Evolutionary conservation across 192 early-diverging fungal genomes (phyloP).

Genomic region (Backusella psychrophila): DNA sequence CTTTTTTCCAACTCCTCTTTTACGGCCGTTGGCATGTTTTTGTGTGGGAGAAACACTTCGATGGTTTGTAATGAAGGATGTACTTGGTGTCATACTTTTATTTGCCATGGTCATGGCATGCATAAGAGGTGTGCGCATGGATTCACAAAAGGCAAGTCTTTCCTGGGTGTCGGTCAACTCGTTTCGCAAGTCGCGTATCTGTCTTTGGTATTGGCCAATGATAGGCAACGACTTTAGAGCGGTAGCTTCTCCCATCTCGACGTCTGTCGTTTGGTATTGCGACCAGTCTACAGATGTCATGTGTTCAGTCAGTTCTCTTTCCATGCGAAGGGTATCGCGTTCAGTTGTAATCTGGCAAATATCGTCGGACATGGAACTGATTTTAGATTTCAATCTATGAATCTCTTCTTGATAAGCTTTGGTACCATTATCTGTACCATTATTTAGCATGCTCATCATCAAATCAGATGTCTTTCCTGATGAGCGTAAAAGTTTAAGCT

Average conservation of each 20-base stretch:
- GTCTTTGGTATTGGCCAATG: slow-evolving; percentile 21
- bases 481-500: slow-evolving; percentile 25
- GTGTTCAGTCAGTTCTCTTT: slow-evolving; percentile 28
- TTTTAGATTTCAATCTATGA: slow-evolving; percentile 41
- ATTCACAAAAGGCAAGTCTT: slow-evolving; percentile 27
- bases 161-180: slow-evolving; percentile 34
- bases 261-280: neutral
- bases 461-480: neutral
- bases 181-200: slow-evolving; percentile 26
- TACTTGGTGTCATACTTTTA: neutral
- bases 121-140: slow-evolving; percentile 14
- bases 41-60: neutral
- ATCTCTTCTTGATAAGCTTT: slow-evolving; percentile 27
- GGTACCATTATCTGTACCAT: neutral
- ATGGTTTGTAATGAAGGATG: neutral
- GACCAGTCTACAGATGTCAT: neutral
- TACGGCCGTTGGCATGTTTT: neutral
- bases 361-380: slow-evolving; percentile 37
- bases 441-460: neutral
- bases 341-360: slow-evolving; percentile 41
- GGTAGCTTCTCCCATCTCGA: neutral
- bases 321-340: slow-evolving; percentile 49
- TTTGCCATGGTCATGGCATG: neutral
- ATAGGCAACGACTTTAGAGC: slow-evolving; percentile 5
- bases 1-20: slow-evolving; percentile 3